These are phyloP conservation scores for Fulvia fulva DNA, from an alignment of 2,329 filamentous ascomycete species.

Conservation along the genomic window DNA sequence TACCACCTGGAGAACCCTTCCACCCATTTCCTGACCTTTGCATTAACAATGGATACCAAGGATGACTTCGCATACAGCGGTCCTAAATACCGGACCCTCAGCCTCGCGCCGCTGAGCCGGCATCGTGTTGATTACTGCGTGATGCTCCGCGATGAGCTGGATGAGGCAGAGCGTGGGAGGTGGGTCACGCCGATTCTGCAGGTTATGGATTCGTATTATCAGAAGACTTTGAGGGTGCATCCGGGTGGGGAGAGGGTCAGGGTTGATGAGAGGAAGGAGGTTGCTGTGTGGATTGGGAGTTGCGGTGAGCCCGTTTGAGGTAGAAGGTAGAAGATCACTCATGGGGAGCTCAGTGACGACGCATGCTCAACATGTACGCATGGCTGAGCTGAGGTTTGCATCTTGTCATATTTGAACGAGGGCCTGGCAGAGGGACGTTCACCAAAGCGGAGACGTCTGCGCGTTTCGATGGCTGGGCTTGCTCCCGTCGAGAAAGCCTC, in stretches of 20 bases:
- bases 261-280: constrained; percentile 25
- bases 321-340: not conserved
- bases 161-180: constrained; percentile 39
- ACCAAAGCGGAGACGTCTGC: too few relatives aligned
- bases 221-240: constrained; percentile 78
- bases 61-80: constrained; percentile 93
- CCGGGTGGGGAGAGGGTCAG: constrained; percentile 71
- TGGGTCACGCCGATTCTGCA: constrained; percentile 72
- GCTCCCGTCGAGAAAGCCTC: too few relatives aligned
- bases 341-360: too few relatives aligned
- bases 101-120: constrained; percentile 77
- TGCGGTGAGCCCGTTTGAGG: not conserved
- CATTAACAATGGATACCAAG: constrained; percentile 83
- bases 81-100: constrained; percentile 72
- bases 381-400: too few relatives aligned
- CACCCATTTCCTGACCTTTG: constrained; percentile 90
- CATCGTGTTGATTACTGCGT: constrained; percentile 70
- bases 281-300: constrained; percentile 5
- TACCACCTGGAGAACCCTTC: constrained; percentile 91
- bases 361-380: not conserved
- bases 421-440: too few relatives aligned
- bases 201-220: constrained; percentile 87
- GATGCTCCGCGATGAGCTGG: constrained; percentile 54
- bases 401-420: too few relatives aligned
- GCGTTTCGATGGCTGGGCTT: too few relatives aligned